phyloP scores from a whole-genome alignment of 345 rosid genomes.

The Rhodamnia rubescens region DNA sequence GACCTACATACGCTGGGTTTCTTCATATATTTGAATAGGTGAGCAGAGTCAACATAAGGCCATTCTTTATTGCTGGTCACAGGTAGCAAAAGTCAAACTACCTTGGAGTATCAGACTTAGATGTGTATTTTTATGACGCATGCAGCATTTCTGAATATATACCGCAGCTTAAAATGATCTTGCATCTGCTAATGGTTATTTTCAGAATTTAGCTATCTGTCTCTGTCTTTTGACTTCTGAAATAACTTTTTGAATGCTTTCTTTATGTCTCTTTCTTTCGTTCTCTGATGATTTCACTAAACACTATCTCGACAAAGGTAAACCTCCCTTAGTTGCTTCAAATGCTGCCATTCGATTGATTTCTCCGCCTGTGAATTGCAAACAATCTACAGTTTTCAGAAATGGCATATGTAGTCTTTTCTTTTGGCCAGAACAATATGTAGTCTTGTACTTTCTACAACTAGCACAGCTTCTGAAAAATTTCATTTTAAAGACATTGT shows the following conservation, averaged over 20 bases:
- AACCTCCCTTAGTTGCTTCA: background rate
- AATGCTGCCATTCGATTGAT: background rate
- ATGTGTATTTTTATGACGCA: background rate
- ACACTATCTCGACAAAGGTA: background rate
- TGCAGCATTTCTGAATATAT: background rate
- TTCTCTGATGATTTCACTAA: background rate
- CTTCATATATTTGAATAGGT: background rate
- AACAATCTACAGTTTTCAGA: background rate
- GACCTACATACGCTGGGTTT: background rate
- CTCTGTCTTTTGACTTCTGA: background rate
- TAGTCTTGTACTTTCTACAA: background rate
- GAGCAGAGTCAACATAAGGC: background rate
- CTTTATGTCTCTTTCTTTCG: background rate
- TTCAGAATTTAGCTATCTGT: background rate
- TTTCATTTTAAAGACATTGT: background rate
- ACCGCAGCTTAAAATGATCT: background rate
- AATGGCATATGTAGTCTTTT: background rate
- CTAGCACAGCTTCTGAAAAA: accelerated
- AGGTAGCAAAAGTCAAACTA: background rate
- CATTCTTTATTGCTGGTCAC: background rate
- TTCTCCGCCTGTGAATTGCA: background rate
- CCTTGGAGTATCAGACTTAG: background rate
- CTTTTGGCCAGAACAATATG: background rate
- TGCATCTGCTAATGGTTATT: background rate
- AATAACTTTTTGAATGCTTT: background rate